These are phyloP conservation scores for Penstemon davidsonii DNA, from an alignment of 257 asterid species.

Conservation along the genomic window DNA sequence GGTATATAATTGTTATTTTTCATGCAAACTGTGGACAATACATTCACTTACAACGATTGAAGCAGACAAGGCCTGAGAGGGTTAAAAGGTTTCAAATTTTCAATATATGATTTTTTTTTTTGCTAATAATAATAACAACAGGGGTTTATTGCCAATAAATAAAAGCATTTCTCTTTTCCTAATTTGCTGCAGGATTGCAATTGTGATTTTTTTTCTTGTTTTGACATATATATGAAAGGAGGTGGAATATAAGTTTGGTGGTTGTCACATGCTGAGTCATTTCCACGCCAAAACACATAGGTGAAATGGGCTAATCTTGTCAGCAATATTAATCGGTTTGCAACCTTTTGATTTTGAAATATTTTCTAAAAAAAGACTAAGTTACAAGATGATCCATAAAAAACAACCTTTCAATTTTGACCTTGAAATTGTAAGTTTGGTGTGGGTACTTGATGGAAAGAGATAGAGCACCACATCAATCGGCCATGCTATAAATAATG, in stretches of 20 bases:
- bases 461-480: conserved; percentile 20
- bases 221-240: neutral
- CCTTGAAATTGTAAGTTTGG: conserved; percentile 19
- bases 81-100: no score
- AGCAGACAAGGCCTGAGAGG: no score
- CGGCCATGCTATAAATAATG: conserved; percentile 9
- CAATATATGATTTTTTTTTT: no score
- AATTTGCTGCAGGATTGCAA: neutral
- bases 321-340: conserved; percentile 18
- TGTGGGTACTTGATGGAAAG: conserved; percentile 27
- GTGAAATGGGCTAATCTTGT: conserved; percentile 20
- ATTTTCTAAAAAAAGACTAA: conserved; percentile 14
- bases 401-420: conserved; percentile 19
- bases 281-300: conserved; percentile 47
- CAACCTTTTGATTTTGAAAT: conserved; percentile 10
- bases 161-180: neutral
- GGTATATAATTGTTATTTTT: no score
- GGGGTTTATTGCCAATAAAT: no score
- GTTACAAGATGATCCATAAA: conserved; percentile 19
- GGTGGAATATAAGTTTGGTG: conserved; percentile 26
- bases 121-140: no score
- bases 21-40: no score
- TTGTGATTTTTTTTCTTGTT: neutral
- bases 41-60: no score
- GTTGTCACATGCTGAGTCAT: conserved; percentile 54